phyloP scores from a whole-genome alignment of 1,139 yeast genomes.

The Candida tropicalis region DNA sequence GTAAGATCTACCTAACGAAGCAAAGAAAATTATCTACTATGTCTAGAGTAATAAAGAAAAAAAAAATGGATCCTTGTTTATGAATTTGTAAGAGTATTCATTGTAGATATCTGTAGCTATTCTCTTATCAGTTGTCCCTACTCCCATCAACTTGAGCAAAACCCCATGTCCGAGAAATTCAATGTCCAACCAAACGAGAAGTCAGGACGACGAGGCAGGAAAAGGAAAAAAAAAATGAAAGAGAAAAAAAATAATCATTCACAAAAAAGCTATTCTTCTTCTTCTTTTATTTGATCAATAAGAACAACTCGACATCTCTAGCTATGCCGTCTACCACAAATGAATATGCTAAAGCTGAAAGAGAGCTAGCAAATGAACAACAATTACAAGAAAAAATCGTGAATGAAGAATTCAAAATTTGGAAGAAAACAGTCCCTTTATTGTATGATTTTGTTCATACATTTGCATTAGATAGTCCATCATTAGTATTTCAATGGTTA shows the following conservation, averaged over 20 bases:
- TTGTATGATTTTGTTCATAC: constrained; percentile 80
- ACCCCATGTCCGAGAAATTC: too few species aligned
- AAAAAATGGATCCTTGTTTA: too few species aligned
- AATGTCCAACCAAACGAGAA: too few species aligned
- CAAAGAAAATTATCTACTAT: too few species aligned
- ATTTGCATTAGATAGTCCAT: constrained; percentile 65
- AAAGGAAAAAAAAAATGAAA: background rate
- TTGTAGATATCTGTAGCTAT: too few species aligned
- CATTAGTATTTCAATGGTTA: constrained; percentile 53
- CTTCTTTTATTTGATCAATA: background rate
- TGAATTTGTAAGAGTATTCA: too few species aligned
- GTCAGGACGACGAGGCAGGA: too few species aligned
- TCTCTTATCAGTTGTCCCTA: too few species aligned
- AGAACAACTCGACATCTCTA: background rate
- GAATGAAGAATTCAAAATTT: constrained; percentile 80
- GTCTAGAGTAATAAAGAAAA: too few species aligned
- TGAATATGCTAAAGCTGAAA: constrained; percentile 28
- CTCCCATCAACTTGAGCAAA: too few species aligned
- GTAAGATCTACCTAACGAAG: too few species aligned
- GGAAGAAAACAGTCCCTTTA: constrained; percentile 95
- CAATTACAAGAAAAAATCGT: constrained; percentile 53
- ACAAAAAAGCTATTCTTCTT: background rate
- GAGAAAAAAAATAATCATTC: background rate
- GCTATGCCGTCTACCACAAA: constrained; percentile 14
- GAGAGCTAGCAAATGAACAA: constrained; percentile 42